Evolutionary conservation across 768 basidiomycete species (phyloP).

Genomic region (Cyathus striatus): DNA sequence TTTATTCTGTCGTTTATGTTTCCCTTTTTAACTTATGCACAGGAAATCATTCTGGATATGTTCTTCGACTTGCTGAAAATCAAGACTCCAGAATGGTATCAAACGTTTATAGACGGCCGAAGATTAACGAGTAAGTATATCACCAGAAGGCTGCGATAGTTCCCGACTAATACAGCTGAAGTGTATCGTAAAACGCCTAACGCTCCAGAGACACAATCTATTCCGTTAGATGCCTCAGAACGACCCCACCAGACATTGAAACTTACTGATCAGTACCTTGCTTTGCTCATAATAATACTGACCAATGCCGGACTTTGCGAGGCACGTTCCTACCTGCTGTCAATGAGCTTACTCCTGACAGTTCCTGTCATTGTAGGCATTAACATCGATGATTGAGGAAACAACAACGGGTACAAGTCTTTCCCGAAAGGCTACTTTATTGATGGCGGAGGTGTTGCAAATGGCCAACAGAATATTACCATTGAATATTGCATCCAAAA

Average conservation of each 20-base stretch:
- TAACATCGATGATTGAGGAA: slow-evolving; percentile 83
- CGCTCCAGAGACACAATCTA: slow-evolving; percentile 24
- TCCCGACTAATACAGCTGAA: too few relatives aligned
- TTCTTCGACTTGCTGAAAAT: slow-evolving; percentile 92
- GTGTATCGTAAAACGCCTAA: slow-evolving; percentile 63
- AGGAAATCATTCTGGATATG: slow-evolving; percentile 94
- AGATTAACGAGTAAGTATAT: slow-evolving; percentile 90
- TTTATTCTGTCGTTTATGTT: background rate
- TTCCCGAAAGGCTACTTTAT: slow-evolving; percentile 84
- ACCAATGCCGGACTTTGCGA: slow-evolving; percentile 86
- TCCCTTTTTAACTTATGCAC: slow-evolving; percentile 3
- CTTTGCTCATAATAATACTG: slow-evolving; percentile 78
- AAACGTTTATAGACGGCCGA: slow-evolving; percentile 86
- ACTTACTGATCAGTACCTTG: slow-evolving; percentile 90
- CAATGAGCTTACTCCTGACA: background rate
- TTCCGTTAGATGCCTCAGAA: slow-evolving; percentile 34
- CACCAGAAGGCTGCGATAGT: too few relatives aligned
- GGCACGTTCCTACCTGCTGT: slow-evolving; percentile 38
- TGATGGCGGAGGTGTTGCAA: slow-evolving; percentile 88
- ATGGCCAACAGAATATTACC: slow-evolving; percentile 87
- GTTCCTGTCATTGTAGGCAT: slow-evolving; percentile 46
- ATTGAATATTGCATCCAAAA: slow-evolving; percentile 69
- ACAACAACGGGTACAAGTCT: slow-evolving; percentile 63
- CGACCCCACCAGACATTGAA: slow-evolving; percentile 56
- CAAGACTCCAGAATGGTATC: slow-evolving; percentile 88